Evolutionary conservation across 805 yeast genomes (phyloP).

Genomic region (Kluyveromyces aestuarii): DNA sequence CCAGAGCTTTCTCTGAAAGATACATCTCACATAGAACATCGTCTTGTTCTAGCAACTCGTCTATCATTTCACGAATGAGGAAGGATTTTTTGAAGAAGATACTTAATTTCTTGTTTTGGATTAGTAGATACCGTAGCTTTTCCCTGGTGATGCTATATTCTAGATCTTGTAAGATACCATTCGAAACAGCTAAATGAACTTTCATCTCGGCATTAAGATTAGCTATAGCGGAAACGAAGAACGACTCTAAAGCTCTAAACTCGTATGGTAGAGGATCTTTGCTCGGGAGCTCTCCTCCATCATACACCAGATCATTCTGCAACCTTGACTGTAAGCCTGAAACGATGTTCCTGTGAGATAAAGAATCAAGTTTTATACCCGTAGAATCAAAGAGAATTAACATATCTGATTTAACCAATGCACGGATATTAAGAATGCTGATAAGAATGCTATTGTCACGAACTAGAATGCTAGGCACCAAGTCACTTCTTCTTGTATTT

Average conservation of each 20-base stretch:
- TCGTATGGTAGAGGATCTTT: constrained; percentile 63
- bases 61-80: constrained; percentile 72
- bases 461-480: constrained; percentile 76
- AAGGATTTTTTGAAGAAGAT: constrained; percentile 79
- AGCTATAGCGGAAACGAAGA: constrained; percentile 68
- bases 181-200: constrained; percentile 68
- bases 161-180: constrained; percentile 62
- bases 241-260: constrained; percentile 81
- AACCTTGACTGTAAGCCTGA: constrained; percentile 17
- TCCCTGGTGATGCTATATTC: constrained; percentile 78
- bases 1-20: constrained; percentile 48
- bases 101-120: constrained; percentile 76
- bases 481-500: constrained; percentile 44
- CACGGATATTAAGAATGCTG: constrained; percentile 71
- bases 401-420: constrained; percentile 62
- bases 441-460: constrained; percentile 65
- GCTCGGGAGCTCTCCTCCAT: constrained; percentile 12
- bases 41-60: constrained; percentile 79
- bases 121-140: constrained; percentile 64
- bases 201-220: constrained; percentile 81
- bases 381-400: constrained; percentile 63
- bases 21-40: constrained; percentile 79
- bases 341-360: constrained; percentile 20
- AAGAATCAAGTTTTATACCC: constrained; percentile 22
- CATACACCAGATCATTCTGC: constrained; percentile 9